Conservation (phyloP, 2,329 filamentous ascomycete genomes). For the Sporothrix schenckii region DNA sequence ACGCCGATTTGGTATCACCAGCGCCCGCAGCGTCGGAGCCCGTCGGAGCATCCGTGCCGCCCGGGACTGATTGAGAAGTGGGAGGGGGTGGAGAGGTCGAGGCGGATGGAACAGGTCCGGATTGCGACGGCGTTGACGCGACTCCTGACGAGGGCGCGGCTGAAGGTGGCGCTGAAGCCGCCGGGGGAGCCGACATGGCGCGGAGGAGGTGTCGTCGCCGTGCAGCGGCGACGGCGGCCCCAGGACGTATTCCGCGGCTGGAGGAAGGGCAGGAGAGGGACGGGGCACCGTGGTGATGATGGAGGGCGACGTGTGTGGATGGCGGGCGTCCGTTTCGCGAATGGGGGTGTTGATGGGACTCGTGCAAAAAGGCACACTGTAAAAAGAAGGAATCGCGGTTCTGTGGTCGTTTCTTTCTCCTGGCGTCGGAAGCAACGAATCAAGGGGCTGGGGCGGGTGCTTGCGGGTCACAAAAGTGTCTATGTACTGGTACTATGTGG, state of each 20-base stretch:
- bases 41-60: background rate
- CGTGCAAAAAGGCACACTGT: slow-evolving; percentile 26
- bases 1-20: slow-evolving; percentile 3
- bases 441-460: slow-evolving; percentile 42
- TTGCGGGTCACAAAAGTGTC: slow-evolving; percentile 6
- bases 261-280: background rate
- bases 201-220: slow-evolving; percentile 44
- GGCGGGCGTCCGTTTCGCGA: slow-evolving; percentile 20
- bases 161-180: slow-evolving; percentile 40
- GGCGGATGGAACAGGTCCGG: slow-evolving; percentile 9
- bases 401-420: slow-evolving; percentile 25
- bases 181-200: slow-evolving; percentile 51
- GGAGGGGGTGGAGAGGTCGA: slow-evolving; percentile 16
- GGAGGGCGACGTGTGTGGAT: slow-evolving; percentile 26
- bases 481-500: slow-evolving; percentile 8
- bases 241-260: slow-evolving; percentile 22
- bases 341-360: slow-evolving; percentile 27
- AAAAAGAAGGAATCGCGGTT: slow-evolving; percentile 35
- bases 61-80: background rate
- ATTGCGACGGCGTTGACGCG: slow-evolving; percentile 28
- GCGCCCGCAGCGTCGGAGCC: background rate
- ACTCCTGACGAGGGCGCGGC: slow-evolving; percentile 27
- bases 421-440: slow-evolving; percentile 32
- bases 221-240: slow-evolving; percentile 41
- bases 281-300: slow-evolving; percentile 26